Conservation (phyloP, 2,329 filamentous ascomycete genomes). For the Fusarium protoensiforme region DNA sequence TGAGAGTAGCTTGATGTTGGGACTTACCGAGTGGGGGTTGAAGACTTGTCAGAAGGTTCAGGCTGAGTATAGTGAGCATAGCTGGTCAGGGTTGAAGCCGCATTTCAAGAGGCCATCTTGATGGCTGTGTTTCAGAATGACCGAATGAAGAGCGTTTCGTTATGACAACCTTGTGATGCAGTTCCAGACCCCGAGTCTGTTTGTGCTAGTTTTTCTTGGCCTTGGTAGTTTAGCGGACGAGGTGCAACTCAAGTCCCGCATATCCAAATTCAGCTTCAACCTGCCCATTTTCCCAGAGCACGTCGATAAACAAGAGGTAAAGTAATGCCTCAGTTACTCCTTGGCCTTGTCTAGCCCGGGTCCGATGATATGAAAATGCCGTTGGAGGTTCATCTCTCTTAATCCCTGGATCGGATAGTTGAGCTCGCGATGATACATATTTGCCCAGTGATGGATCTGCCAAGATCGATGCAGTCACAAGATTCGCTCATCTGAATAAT, state of each 20-base stretch:
- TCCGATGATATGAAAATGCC: no score
- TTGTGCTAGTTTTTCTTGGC: no score
- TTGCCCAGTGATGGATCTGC: background rate
- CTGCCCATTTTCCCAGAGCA: no score
- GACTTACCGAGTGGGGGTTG: conserved; percentile 77
- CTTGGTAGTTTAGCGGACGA: no score
- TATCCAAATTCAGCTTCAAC: no score
- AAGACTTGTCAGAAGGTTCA: conserved; percentile 68
- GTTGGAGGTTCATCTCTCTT: background rate
- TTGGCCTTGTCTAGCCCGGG: no score
- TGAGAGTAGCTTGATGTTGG: conserved; percentile 76
- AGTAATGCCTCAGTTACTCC: no score
- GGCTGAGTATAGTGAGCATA: conserved; percentile 79
- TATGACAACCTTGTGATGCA: background rate
- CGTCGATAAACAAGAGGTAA: no score
- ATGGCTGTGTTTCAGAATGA: background rate
- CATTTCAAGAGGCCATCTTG: conserved; percentile 33
- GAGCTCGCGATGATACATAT: background rate
- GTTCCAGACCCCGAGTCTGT: no score
- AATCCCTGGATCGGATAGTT: background rate
- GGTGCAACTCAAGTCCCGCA: no score
- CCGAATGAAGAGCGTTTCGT: background rate
- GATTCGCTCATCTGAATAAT: background rate
- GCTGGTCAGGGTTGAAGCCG: conserved; percentile 63
- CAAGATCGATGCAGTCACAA: background rate